These are phyloP conservation scores for Neurospora sp. DNA, from an alignment of 495 filamentous ascomycete species.

Conservation along the genomic window DNA sequence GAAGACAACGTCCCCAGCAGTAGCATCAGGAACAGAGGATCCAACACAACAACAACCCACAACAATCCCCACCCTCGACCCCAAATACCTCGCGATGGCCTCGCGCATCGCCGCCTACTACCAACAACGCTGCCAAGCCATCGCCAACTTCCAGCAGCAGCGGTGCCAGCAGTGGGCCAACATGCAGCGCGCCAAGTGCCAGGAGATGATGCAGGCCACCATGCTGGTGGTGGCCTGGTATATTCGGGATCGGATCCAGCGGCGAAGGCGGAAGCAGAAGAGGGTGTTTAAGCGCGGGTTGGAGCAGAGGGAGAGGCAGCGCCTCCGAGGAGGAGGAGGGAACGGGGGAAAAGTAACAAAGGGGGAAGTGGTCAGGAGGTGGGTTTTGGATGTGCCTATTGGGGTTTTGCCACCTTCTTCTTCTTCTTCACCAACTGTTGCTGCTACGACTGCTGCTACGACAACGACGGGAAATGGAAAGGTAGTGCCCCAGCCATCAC, in stretches of 20 bases:
- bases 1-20: neutral
- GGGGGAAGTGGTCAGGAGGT: slow-evolving; percentile 23
- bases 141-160: slow-evolving; percentile 26
- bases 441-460: too few species aligned
- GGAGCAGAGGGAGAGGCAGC: slow-evolving; percentile 1
- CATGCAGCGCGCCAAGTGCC: slow-evolving; percentile 23
- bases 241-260: slow-evolving; percentile 23
- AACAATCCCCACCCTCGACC: slow-evolving; percentile 10
- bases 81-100: slow-evolving; percentile 24
- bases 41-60: neutral
- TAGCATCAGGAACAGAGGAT: neutral
- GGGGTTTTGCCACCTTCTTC: neutral
- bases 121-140: slow-evolving; percentile 26
- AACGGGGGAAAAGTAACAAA: slow-evolving; percentile 12
- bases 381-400: slow-evolving; percentile 22
- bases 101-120: slow-evolving; percentile 30
- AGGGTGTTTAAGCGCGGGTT: slow-evolving; percentile 17
- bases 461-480: too few species aligned
- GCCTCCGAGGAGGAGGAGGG: neutral
- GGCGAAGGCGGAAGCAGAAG: slow-evolving; percentile 13
- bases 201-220: slow-evolving; percentile 27
- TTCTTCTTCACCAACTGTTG: neutral
- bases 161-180: slow-evolving; percentile 27
- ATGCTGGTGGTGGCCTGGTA: slow-evolving; percentile 31
- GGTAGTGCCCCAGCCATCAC: neutral